Base-by-base conservation (phyloP, 768 basidiomycete genomes). In the Imleria badia region DNA sequence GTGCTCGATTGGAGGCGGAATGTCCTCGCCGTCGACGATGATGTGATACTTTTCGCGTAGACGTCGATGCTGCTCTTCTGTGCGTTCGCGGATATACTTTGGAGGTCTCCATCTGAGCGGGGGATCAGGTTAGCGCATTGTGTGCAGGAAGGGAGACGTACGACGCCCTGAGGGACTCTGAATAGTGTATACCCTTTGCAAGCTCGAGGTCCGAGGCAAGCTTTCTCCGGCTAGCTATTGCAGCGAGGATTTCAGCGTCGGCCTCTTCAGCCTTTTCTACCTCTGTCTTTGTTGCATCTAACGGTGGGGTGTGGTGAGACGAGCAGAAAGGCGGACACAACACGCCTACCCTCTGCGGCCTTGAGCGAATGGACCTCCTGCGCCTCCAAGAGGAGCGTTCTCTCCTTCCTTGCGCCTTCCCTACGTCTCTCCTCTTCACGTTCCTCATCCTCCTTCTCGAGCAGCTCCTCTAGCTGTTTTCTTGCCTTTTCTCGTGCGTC, bases 21-120 rank as follows among this genome's bases (percentile, higher is more conserved):
- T 78, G 64, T 94, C 84, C 55, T 97, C 89, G 13, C 96, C 95
- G 58, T 97, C 93, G n/a, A 91, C 87, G 17, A 97, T 77, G 67
- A 99, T 97, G 70, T 98, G 95, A 65, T 88, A 85, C 72, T 94
- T 92, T 55, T 95, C 92, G 31, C 96, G 83, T 41, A 96, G 75
- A 58, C 78, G 80, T 52, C 83, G 78, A 66, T 92, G 78, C 54
- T 94, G 81, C 44, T 85, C 89, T 40, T 81, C 76, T 1, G 84
- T 73, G 47, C 87, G 78, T 30, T 87, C 83, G 31, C 86, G 82
- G 48, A 99, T 83, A 67, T 89, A 94, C 51, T 75, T 79, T 38
- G 97, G 97, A 30, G 97, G 85, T 55, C 79, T 73, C 97, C 97
- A 99, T 61, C 94, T 97, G 33, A 20, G 38, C n/a, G 40, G 17